Evolutionary conservation across 2,329 filamentous ascomycete genomes (phyloP).

Genomic region (Aureobasidium sp.): DNA sequence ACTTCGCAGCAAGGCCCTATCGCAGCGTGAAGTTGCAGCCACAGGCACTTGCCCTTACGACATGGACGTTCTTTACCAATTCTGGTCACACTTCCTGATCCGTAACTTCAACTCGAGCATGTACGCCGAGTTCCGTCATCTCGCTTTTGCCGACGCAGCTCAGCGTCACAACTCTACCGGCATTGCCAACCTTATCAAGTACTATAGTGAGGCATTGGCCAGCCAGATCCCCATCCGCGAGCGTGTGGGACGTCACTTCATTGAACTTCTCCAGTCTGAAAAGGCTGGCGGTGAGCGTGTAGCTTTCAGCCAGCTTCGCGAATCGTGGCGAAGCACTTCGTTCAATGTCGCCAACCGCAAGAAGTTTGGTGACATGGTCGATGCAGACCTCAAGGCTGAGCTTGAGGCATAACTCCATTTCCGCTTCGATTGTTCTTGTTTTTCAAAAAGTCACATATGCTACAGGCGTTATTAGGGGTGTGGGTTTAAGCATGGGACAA

Average conservation of each 20-base stretch:
- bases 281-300: conserved; percentile 32
- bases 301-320: conserved; percentile 44
- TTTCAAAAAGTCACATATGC: conserved; percentile 5
- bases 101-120: conserved; percentile 66
- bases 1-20: conserved; percentile 42
- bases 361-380: conserved; percentile 46
- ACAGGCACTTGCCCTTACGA: conserved; percentile 43
- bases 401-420: conserved; percentile 3
- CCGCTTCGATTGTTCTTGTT: background rate
- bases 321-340: conserved; percentile 46
- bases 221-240: conserved; percentile 45
- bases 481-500: conserved; percentile 5
- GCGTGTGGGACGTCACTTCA: conserved; percentile 46
- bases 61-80: conserved; percentile 62
- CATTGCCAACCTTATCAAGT: conserved; percentile 55
- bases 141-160: conserved; percentile 56
- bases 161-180: conserved; percentile 47
- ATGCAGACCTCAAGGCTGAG: conserved; percentile 20
- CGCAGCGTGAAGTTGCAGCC: conserved; percentile 38
- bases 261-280: conserved; percentile 46
- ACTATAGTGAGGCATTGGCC: conserved; percentile 52
- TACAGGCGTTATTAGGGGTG: conserved; percentile 1
- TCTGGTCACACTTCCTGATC: conserved; percentile 66
- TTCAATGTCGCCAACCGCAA: conserved; percentile 50
- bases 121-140: conserved; percentile 65